Evolutionary conservation across 2,329 filamentous ascomycete species (phyloP).

Genomic region (Mollisiaceae sp.): DNA sequence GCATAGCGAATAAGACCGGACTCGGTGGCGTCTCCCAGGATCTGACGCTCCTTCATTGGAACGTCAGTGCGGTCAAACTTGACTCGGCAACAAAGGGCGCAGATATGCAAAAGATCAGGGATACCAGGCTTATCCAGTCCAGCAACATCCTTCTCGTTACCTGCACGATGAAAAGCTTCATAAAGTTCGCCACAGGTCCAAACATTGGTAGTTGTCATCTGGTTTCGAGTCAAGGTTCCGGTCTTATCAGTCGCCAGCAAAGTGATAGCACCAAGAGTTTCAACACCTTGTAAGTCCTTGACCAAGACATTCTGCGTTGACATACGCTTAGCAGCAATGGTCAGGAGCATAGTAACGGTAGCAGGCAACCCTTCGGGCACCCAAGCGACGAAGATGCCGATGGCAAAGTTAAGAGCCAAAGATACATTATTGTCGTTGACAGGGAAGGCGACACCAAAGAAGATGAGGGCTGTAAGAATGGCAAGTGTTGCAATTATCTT

Average conservation of each 20-base stretch:
- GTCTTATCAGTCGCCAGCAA: constrained; percentile 76
- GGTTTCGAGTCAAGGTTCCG: constrained; percentile 61
- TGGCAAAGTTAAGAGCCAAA: constrained; percentile 47
- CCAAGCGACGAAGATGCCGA: constrained; percentile 62
- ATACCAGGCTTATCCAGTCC: constrained; percentile 21
- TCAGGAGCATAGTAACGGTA: constrained; percentile 73
- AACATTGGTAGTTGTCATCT: constrained; percentile 29
- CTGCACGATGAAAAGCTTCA: constrained; percentile 21
- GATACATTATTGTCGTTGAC: constrained; percentile 51
- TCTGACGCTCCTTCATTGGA: constrained; percentile 28
- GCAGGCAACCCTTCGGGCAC: constrained; percentile 71
- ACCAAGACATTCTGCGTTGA: constrained; percentile 68
- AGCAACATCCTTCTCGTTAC: constrained; percentile 23
- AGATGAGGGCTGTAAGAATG: constrained; percentile 46
- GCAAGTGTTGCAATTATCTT: constrained; percentile 46
- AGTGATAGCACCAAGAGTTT: constrained; percentile 70
- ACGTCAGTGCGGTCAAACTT: constrained; percentile 30
- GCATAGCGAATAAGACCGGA: constrained; percentile 28
- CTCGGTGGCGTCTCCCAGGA: constrained; percentile 30
- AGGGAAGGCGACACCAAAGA: constrained; percentile 50
- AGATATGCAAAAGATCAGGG: constrained; percentile 25
- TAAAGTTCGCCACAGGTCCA: constrained; percentile 30
- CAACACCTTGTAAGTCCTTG: constrained; percentile 67
- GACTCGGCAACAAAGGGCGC: constrained; percentile 26
- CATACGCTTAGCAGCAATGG: constrained; percentile 69